Evolutionary conservation across 2,329 filamentous ascomycete genomes (phyloP).

Genomic region (Alternaria alternata): DNA sequence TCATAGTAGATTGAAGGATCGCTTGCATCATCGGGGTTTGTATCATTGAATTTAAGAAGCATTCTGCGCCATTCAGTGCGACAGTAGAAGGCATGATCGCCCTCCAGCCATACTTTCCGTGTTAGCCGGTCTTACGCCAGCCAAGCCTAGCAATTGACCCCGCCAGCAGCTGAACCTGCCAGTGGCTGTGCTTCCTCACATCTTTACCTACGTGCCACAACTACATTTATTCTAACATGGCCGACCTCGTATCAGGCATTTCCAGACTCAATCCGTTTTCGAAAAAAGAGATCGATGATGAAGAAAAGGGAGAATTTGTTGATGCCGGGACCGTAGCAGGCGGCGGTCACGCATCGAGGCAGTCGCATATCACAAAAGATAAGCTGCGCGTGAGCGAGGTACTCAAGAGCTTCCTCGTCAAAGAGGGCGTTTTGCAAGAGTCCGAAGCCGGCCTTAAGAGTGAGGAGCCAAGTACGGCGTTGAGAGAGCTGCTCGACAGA

Average conservation of each 20-base stretch:
- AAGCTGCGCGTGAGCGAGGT: conserved; percentile 68
- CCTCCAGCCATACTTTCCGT: conserved; percentile 1
- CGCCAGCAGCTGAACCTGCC: conserved; percentile 13
- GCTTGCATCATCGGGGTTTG: not conserved
- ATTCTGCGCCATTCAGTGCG: not conserved
- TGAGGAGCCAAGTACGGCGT: conserved; percentile 55
- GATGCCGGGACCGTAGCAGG: conserved; percentile 62
- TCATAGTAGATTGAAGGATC: not conserved
- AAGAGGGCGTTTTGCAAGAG: conserved; percentile 60
- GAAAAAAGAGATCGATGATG: conserved; percentile 50
- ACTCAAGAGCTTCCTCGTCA: conserved; percentile 63
- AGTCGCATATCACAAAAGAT: conserved; percentile 60
- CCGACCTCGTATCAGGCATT: conserved; percentile 46
- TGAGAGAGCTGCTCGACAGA: conserved; percentile 63
- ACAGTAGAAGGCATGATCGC: not conserved
- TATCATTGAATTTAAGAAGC: not conserved
- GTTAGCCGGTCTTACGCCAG: conserved; percentile 6
- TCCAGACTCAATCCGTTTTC: conserved; percentile 46
- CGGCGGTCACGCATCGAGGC: conserved; percentile 64
- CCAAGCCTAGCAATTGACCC: conserved; percentile 14
- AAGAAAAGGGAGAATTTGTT: conserved; percentile 65
- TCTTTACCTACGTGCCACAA: conserved; percentile 2
- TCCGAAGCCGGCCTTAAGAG: conserved; percentile 58
- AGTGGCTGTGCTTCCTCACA: conserved; percentile 8
- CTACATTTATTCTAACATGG: conserved; percentile 32